These are phyloP conservation scores for Boechera divaricarpa DNA, from an alignment of 345 rosid genomes.

Conservation along the genomic window DNA sequence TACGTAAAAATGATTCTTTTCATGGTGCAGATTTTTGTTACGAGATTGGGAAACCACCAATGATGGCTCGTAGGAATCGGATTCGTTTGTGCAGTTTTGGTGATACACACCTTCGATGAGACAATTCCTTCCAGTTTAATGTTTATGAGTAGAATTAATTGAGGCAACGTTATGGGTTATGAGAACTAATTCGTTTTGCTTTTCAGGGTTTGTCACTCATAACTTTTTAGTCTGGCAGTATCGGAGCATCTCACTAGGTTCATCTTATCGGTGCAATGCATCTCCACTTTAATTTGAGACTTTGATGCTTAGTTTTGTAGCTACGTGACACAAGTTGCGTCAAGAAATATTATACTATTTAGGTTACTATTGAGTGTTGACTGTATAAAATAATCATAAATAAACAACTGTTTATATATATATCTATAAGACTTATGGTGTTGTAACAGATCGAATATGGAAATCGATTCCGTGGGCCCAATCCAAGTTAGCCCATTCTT, in stretches of 20 bases:
- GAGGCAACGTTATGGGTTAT: neutral
- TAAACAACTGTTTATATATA: neutral
- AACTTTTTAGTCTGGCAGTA: slow-evolving; percentile 15
- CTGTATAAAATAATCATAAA: no score
- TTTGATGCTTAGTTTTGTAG: slow-evolving; percentile 39
- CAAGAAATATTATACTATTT: slow-evolving; percentile 22
- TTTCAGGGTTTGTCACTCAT: slow-evolving; percentile 29
- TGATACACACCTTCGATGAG: slow-evolving; percentile 29
- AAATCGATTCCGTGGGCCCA: no score
- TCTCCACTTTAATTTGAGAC: slow-evolving; percentile 20
- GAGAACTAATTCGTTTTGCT: slow-evolving; percentile 38
- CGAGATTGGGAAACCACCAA: slow-evolving; percentile 31
- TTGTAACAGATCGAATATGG: no score
- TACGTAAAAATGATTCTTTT: slow-evolving; percentile 39
- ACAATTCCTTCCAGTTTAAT: neutral
- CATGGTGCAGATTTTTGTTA: slow-evolving; percentile 21
- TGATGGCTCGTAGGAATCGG: slow-evolving; percentile 15
- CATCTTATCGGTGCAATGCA: slow-evolving; percentile 27
- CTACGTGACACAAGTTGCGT: slow-evolving; percentile 22
- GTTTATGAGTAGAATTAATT: neutral
- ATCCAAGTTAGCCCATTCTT: no score
- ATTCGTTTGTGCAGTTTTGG: slow-evolving; percentile 33
- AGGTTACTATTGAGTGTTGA: slow-evolving; percentile 6
- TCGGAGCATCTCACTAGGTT: slow-evolving; percentile 33
- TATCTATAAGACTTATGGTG: neutral